A percentile compares a stretch with the other conserved stretches of the same genome.
Evolutionary conservation across 257 asterid genomes (phyloP).

Genomic region (Henckelia pumila): DNA sequence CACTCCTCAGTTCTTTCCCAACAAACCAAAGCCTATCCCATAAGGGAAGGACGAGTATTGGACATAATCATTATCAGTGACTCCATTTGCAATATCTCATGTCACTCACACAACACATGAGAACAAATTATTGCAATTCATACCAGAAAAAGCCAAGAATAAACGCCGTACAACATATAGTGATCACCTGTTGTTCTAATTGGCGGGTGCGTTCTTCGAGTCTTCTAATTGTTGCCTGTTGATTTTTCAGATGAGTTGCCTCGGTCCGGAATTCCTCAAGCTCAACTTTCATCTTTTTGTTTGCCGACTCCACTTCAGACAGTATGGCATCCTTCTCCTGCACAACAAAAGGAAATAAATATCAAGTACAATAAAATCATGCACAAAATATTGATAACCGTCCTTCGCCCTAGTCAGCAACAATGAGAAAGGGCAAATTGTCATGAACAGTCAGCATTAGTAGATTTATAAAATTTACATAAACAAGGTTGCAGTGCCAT

Average conservation of each 20-base stretch:
- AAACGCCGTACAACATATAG: neutral
- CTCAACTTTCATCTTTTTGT: slow-evolving; percentile 97
- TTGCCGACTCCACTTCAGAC: slow-evolving; percentile 89
- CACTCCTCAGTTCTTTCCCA: neutral
- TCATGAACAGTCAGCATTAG: too few relatives aligned
- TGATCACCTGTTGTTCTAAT: slow-evolving; percentile 88
- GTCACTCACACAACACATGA: too few relatives aligned
- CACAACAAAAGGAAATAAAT: slow-evolving; percentile 20
- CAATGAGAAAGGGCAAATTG: slow-evolving; percentile 10
- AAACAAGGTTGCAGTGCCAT: too few relatives aligned
- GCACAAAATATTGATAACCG: slow-evolving; percentile 17
- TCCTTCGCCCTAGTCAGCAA: slow-evolving; percentile 8
- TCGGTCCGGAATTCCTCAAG: slow-evolving; percentile 96
- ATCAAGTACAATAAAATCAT: slow-evolving; percentile 14
- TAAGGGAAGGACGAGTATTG: neutral
- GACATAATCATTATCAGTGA: neutral
- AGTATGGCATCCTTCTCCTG: slow-evolving; percentile 91
- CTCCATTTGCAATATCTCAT: neutral
- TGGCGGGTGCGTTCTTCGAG: slow-evolving; percentile 98
- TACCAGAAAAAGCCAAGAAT: slow-evolving; percentile 21
- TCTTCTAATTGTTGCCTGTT: slow-evolving; percentile 93
- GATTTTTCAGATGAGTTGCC: slow-evolving; percentile 95
- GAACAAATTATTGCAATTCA: slow-evolving; percentile 12
- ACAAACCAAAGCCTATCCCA: neutral
- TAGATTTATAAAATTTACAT: too few relatives aligned